These are phyloP conservation scores for Heliocybe sulcata DNA, from an alignment of 1,284 basidiomycete genomes.

Conservation along the genomic window DNA sequence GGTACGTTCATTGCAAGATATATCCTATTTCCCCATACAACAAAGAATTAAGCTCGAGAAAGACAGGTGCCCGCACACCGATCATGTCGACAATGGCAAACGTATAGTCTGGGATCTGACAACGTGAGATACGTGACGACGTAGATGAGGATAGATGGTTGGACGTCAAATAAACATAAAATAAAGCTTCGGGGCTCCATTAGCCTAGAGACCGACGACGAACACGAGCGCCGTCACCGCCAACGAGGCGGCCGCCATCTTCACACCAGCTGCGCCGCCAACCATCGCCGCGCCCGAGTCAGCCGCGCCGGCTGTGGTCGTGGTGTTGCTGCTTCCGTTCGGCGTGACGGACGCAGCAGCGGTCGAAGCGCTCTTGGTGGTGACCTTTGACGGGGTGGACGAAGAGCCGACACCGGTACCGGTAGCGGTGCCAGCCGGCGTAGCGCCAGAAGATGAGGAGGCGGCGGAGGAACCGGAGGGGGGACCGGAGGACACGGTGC, in stretches of 20 bases:
- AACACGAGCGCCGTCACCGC: background rate
- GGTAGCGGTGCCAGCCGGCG: background rate
- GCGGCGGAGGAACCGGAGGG: background rate
- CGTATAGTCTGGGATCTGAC: background rate
- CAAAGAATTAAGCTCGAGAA: background rate
- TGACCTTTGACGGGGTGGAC: too few species aligned
- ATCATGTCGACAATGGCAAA: background rate
- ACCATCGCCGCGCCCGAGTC: background rate
- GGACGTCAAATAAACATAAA: background rate
- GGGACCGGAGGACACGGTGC: background rate
- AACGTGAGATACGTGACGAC: background rate
- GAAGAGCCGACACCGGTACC: background rate
- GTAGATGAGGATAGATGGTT: background rate
- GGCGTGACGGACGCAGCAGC: background rate
- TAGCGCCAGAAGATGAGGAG: background rate
- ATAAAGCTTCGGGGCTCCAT: too few species aligned
- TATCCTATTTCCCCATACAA: background rate
- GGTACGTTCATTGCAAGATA: background rate
- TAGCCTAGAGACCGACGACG: background rate
- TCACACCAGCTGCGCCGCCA: background rate
- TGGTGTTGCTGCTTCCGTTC: background rate
- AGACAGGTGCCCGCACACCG: background rate
- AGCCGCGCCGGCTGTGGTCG: background rate
- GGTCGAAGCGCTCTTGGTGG: background rate
- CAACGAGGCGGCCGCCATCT: background rate